A percentile compares a stretch with the other conserved stretches of the same genome.
Evolutionary conservation across 2,329 filamentous ascomycete species (phyloP).

Genomic region (Cytospora mali): DNA sequence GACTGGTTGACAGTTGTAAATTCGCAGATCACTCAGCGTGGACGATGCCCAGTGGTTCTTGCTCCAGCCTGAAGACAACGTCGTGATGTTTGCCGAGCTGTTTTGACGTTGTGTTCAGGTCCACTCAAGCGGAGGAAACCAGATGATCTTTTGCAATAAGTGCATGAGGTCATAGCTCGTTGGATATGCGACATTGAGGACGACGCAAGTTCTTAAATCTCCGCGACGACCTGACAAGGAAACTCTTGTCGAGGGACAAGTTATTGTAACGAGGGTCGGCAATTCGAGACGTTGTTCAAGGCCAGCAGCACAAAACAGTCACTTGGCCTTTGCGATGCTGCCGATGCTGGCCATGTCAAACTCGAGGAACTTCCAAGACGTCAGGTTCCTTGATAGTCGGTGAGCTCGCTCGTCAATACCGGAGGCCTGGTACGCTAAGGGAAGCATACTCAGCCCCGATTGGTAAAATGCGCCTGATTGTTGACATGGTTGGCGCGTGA

Average conservation of each 20-base stretch:
- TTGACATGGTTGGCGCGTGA: not conserved
- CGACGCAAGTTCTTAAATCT: not conserved
- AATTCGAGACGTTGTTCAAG: not conserved
- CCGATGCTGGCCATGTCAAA: not conserved
- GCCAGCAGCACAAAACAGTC: not conserved
- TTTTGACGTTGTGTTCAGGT: not conserved
- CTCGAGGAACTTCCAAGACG: not conserved
- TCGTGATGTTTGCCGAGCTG: not conserved
- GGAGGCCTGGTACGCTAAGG: not conserved
- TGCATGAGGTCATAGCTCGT: not conserved
- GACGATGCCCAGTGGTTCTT: not conserved
- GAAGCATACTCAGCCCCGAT: not conserved
- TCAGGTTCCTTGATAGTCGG: not conserved
- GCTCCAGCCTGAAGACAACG: not conserved
- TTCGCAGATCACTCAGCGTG: not conserved
- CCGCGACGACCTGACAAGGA: not conserved
- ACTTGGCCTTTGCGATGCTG: not conserved
- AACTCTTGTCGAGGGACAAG: not conserved
- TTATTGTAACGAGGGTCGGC: not conserved
- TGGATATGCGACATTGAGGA: not conserved
- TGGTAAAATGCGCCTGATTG: not conserved
- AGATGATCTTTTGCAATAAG: conserved; percentile 1
- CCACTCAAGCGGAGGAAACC: not conserved
- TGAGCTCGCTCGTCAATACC: conserved; percentile 1
- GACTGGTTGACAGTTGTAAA: not conserved